Base-by-base conservation (phyloP, 768 basidiomycete genomes). In the Tremella yokohamensis region DNA sequence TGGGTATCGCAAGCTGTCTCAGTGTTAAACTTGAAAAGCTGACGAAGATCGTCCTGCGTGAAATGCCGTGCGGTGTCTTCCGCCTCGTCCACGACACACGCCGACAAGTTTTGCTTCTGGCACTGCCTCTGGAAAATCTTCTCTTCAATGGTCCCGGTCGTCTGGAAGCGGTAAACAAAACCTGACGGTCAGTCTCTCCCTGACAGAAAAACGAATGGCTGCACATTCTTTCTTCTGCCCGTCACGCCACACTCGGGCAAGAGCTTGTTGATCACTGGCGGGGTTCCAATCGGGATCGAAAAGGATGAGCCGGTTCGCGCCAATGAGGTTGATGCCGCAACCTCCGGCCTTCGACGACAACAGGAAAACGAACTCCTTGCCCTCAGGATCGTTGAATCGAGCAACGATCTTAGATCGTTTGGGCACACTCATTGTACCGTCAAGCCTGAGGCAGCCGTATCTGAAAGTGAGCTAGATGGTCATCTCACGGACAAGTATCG, bases 151-250 rank as follows among this genome's bases (percentile, higher is more conserved):
- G 93, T 96, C 1, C 93, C 94, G 0, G 92, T 91, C 3, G 90
- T 87, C 64, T 97, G 93, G 78, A 98, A 99, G 20, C 94, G 89
- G 76, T 98, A 99, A 2, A 98, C 94, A 66, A 99, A 99, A 70
- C 91, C 90, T 94, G 50, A 2, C 19, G 25, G 34, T 19, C 16
- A 16, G 12, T 22, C 42, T 22, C 0, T 9, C 13, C 3, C 7
- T 18, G 42, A 6, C 15, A 6, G 7, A 40, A 19, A 29, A 13
- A 26, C 16, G 9, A 22, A n/a, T 3, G n/a, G 53, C 72, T 88
- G 53, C 70, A 92, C 94, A 99, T 78, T 96, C 93, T 83, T 98
- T 98, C 84, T 96, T 99, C 77, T 98, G 94, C 0, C 94, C 94
- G 71, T 99, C 94, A 79, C 94, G 88, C 94, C 94, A 99, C 8